Percentiles rank a stretch among this genome's conserved stretches.
phyloP scores from a whole-genome alignment of 371 early-diverging fungal genomes.

The Mortierella sp. region DNA sequence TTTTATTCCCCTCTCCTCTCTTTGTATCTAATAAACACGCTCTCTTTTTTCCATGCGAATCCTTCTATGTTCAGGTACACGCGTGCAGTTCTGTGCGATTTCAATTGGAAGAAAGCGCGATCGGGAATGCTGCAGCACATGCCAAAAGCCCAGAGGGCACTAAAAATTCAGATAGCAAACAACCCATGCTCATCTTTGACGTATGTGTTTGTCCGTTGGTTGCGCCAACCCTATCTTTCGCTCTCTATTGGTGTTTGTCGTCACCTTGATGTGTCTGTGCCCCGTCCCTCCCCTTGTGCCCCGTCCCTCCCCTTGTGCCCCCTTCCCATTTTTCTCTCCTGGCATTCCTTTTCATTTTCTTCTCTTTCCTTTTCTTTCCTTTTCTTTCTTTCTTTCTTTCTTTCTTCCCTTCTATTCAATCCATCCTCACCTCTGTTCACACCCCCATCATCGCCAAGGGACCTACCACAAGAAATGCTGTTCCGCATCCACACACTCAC shows the following conservation, averaged over 20 bases:
- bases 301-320: too few relatives aligned
- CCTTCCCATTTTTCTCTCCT: not conserved
- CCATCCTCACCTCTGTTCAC: not conserved
- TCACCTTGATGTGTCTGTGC: conserved; percentile 24
- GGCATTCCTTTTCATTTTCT: not conserved
- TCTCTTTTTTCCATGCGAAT: not conserved
- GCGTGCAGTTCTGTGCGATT: not conserved
- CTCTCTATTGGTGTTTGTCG: too few relatives aligned
- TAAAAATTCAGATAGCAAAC: too few relatives aligned
- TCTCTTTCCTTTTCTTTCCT: too few relatives aligned
- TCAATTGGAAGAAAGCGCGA: not conserved
- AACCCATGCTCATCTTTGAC: not conserved
- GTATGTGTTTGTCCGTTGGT: not conserved
- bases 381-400: not conserved
- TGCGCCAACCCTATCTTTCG: too few relatives aligned
- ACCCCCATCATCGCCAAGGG: not conserved
- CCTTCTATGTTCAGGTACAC: not conserved
- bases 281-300: not conserved
- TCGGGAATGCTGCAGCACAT: not conserved
- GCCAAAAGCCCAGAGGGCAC: not conserved
- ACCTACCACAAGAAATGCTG: not conserved
- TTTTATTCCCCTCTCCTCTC: not conserved
- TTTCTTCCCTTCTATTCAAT: not conserved
- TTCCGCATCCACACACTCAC: not conserved
- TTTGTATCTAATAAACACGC: conserved; percentile 1